Conservation (phyloP, 2,329 filamentous ascomycete species). For the Sporothrix curviconia region DNA sequence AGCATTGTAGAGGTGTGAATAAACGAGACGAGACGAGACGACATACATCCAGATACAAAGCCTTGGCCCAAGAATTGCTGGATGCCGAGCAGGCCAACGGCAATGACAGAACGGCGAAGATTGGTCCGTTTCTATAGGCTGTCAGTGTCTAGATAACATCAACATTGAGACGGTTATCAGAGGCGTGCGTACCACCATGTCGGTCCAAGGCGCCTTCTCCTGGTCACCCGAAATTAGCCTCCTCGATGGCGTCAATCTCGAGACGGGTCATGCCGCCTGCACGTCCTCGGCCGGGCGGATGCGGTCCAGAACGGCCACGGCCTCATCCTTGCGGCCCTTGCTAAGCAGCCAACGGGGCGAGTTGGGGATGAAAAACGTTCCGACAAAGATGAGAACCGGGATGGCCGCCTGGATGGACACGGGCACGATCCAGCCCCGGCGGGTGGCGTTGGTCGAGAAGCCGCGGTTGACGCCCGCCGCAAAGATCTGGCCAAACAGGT, state of each 20-base stretch:
- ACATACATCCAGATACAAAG: conserved; percentile 11
- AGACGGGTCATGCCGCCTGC: background rate
- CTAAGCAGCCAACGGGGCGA: conserved; percentile 45
- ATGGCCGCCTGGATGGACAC: conserved; percentile 10
- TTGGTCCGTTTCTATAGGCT: background rate
- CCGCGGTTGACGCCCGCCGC: conserved; percentile 9
- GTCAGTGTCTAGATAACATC: too few relatives aligned
- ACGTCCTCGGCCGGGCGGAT: conserved; percentile 3
- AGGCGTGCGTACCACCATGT: too few relatives aligned
- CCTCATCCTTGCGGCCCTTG: conserved; percentile 39
- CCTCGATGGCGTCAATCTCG: conserved; percentile 10
- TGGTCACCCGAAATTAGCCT: background rate
- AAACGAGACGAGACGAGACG: too few relatives aligned
- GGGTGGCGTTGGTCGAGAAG: background rate
- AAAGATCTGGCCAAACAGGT: conserved; percentile 11
- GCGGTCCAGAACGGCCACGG: conserved; percentile 19
- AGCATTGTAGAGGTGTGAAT: too few relatives aligned
- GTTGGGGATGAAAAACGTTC: conserved; percentile 35
- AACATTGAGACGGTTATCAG: too few relatives aligned
- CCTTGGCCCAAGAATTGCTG: conserved; percentile 13
- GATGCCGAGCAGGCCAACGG: conserved; percentile 10
- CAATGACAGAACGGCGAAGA: conserved; percentile 3
- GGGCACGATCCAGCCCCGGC: conserved; percentile 5
- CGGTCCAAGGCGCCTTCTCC: conserved; percentile 8
- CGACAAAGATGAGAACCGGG: conserved; percentile 29